Conservation (phyloP, 768 basidiomycete species). For the Leccinum uliginosum region DNA sequence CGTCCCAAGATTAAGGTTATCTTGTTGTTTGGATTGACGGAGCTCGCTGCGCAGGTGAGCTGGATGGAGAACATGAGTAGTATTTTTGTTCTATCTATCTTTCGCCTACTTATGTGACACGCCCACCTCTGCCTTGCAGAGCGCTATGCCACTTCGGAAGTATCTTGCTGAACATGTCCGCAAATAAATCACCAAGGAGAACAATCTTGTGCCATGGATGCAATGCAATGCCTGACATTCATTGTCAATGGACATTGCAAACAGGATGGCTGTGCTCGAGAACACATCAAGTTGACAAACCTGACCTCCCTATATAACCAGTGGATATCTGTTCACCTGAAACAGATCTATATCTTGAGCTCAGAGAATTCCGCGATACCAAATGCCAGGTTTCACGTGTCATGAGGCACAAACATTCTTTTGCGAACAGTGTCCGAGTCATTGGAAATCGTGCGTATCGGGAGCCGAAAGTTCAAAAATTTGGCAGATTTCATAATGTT, state of each 20-base stretch:
- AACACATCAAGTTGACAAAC: slow-evolving; percentile 32
- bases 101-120: too few species aligned
- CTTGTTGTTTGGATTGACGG: slow-evolving; percentile 49
- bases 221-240: slow-evolving; percentile 37
- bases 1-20: slow-evolving; percentile 37
- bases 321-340: slow-evolving; percentile 42
- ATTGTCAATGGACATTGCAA: slow-evolving; percentile 32
- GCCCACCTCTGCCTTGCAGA: too few species aligned
- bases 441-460: too few species aligned
- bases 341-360: slow-evolving; percentile 47
- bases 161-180: slow-evolving; percentile 27
- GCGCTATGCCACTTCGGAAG: too few species aligned
- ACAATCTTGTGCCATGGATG: slow-evolving; percentile 27
- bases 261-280: slow-evolving; percentile 29
- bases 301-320: slow-evolving; percentile 34
- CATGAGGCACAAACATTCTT: too few species aligned
- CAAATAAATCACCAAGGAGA: slow-evolving; percentile 29
- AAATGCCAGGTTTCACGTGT: too few species aligned
- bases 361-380: too few species aligned
- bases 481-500: too few species aligned
- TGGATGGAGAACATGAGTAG: slow-evolving; percentile 50
- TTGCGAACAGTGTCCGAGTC: too few species aligned
- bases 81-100: slow-evolving; percentile 12
- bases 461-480: too few species aligned
- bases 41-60: slow-evolving; percentile 46